Percentiles rank a stretch among this genome's conserved stretches.
phyloP scores from a whole-genome alignment of 176 grass and related monocot genomes.

The Musa acuminata region DNA sequence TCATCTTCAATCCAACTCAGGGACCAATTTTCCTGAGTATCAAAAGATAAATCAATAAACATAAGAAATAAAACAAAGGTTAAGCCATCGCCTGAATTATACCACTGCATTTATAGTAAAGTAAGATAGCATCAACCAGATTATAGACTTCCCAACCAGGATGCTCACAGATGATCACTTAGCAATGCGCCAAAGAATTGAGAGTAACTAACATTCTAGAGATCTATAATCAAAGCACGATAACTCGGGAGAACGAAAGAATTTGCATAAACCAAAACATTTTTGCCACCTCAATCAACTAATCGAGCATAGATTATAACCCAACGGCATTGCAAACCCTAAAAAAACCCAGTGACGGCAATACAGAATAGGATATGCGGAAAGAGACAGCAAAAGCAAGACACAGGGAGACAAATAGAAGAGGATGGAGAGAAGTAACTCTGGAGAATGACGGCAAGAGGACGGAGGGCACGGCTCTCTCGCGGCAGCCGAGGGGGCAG shows the following conservation, averaged over 20 bases:
- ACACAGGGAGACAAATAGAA: too few species aligned
- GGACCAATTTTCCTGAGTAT: background rate
- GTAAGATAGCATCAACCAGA: background rate
- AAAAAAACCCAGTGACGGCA: too few species aligned
- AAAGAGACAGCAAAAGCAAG: too few species aligned
- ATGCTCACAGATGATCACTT: background rate
- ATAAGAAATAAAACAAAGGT: background rate
- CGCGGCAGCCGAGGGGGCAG: too few species aligned
- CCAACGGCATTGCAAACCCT: too few species aligned
- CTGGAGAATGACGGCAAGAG: too few species aligned
- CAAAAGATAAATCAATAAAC: background rate
- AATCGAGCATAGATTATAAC: background rate
- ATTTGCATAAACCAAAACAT: background rate
- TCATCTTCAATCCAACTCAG: slow-evolving; percentile 33
- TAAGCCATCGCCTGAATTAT: background rate
- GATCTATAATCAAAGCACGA: background rate
- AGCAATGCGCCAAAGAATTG: background rate
- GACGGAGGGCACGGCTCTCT: too few species aligned
- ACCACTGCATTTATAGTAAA: too few species aligned
- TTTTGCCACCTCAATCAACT: background rate
- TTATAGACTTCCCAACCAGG: background rate
- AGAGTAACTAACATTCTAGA: background rate
- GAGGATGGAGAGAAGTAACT: too few species aligned
- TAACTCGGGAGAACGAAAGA: background rate
- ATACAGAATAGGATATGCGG: too few species aligned